Conservation (phyloP, 2,329 filamentous ascomycete genomes). For the Claviceps fusiformis region DNA sequence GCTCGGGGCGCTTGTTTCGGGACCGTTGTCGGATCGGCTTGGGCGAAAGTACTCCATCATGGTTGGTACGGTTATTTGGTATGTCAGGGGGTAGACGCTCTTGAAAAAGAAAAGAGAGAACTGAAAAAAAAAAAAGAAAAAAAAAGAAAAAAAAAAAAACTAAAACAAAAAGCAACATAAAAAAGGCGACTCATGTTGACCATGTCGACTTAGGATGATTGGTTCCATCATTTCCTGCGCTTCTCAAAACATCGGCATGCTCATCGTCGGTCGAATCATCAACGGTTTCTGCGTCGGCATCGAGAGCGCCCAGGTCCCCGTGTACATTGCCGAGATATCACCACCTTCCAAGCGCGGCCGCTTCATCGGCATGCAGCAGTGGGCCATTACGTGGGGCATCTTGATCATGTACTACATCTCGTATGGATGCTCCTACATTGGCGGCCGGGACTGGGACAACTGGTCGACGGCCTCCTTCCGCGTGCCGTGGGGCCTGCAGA, state of each 20-base stretch:
- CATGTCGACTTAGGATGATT: conserved; percentile 24
- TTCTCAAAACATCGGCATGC: conserved; percentile 32
- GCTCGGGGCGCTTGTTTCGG: conserved; percentile 33
- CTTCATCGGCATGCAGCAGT: conserved; percentile 61
- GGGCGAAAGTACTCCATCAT: conserved; percentile 38
- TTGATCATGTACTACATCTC: conserved; percentile 58
- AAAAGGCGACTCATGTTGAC: not conserved
- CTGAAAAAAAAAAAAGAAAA: too few species aligned
- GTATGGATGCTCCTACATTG: conserved; percentile 49
- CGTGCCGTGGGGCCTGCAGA: conserved; percentile 52
- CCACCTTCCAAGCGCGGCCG: conserved; percentile 40
- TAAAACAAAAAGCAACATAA: not conserved
- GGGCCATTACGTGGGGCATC: conserved; percentile 56
- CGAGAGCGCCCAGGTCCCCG: conserved; percentile 52
- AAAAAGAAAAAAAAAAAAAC: not conserved
- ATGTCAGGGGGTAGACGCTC: conserved; percentile 10
- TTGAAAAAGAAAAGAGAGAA: too few species aligned
- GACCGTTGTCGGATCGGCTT: conserved; percentile 33
- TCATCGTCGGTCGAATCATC: conserved; percentile 44
- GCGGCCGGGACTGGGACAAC: conserved; percentile 14
- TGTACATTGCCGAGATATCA: conserved; percentile 56
- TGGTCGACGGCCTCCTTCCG: conserved; percentile 44
- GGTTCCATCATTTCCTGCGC: conserved; percentile 33
- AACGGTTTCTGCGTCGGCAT: conserved; percentile 57
- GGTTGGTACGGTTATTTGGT: conserved; percentile 37